Conservation (phyloP, 164 flowering plant genomes). For the Chimonanthus salicifolius region DNA sequence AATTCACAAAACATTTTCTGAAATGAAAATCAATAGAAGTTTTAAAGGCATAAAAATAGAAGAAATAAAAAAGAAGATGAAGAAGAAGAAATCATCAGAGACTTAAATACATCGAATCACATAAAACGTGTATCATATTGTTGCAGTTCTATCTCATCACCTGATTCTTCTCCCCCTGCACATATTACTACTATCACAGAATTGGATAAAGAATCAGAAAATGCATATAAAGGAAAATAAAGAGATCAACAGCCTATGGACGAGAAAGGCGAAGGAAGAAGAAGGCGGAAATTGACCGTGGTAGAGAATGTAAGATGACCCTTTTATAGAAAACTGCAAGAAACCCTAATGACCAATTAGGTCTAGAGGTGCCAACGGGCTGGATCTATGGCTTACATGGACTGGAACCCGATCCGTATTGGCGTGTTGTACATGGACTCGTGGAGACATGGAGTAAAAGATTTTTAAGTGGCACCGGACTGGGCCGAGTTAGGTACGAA, state of each 20-base stretch:
- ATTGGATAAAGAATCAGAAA: no score
- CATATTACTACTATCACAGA: no score
- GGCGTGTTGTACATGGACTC: no score
- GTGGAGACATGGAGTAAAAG: no score
- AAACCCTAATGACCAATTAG: no score
- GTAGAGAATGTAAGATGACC: no score
- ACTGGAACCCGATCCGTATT: no score
- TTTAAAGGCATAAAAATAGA: neutral
- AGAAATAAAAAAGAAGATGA: neutral
- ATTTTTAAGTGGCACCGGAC: no score
- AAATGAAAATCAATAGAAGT: neutral
- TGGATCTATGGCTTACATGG: no score
- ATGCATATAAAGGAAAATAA: neutral
- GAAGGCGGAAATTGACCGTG: neutral
- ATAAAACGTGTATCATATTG: conserved; percentile 16
- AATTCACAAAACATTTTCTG: neutral
- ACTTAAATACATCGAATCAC: conserved; percentile 24
- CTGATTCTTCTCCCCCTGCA: neutral
- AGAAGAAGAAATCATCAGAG: conserved; percentile 13
- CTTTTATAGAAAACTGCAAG: no score
- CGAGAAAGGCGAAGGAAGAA: neutral
- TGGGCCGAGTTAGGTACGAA: no score
- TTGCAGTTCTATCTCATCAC: conserved; percentile 23
- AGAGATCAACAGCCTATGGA: neutral
- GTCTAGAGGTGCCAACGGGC: no score